Evolutionary conservation across 2,329 filamentous ascomycete species (phyloP).

Genomic region (Phyllosticta citribraziliensis): DNA sequence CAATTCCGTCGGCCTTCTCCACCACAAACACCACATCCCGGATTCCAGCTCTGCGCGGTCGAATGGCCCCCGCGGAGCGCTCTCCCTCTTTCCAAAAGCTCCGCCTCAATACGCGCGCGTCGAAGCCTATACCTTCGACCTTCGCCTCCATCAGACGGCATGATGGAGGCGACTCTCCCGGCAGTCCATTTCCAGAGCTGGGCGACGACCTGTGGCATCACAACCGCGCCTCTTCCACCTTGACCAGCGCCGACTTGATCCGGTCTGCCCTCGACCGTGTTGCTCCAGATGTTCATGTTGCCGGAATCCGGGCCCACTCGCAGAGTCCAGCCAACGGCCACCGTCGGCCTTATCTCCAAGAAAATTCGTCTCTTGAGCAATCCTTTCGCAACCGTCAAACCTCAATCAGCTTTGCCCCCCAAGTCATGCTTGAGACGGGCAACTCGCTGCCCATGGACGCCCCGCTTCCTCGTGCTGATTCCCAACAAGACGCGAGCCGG

Average conservation of each 20-base stretch:
- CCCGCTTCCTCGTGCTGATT: constrained; percentile 24
- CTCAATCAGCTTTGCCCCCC: constrained; percentile 32
- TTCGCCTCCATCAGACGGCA: constrained; percentile 23
- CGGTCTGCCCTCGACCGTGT: constrained; percentile 15
- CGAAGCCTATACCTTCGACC: constrained; percentile 26
- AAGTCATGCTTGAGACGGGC: constrained; percentile 32
- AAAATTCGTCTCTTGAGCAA: constrained; percentile 4
- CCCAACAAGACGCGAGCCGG: neutral
- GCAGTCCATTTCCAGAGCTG: constrained; percentile 4
- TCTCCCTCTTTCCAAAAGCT: constrained; percentile 34
- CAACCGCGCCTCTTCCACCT: constrained; percentile 17
- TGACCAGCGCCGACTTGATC: constrained; percentile 15
- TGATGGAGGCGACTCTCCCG: constrained; percentile 14
- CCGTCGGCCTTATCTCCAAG: neutral
- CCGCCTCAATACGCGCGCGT: constrained; percentile 28
- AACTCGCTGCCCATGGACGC: constrained; percentile 27
- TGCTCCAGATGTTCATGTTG: constrained; percentile 7
- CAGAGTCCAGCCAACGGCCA: constrained; percentile 15
- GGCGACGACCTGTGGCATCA: constrained; percentile 17
- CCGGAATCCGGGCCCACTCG: constrained; percentile 15
- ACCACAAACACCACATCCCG: neutral
- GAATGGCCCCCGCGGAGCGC: constrained; percentile 31
- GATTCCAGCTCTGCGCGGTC: constrained; percentile 11
- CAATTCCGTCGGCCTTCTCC: neutral
- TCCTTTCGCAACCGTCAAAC: constrained; percentile 24